Base-by-base conservation (phyloP, 2,329 filamentous ascomycete genomes). In the Monilinia aucupariae region DNA sequence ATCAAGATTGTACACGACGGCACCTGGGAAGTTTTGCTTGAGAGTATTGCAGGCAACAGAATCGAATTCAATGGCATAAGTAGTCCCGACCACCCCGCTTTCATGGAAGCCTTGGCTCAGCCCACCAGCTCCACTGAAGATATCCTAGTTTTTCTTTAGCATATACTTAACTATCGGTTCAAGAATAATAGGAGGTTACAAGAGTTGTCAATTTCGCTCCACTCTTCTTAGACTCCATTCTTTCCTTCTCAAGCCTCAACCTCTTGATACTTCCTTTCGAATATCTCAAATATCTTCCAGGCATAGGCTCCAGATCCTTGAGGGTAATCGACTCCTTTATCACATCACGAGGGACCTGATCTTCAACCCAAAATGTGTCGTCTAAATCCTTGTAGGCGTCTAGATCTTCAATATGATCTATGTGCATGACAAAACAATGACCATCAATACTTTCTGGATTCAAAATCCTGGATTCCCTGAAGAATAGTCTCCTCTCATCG, bases 311-410 rank as follows among this genome's bases (percentile, higher is more conserved):
- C 6, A 59, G 10, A 30, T 60, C 25, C 7, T 39, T 30, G 8
- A 22, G 25, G 8, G 32, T 12, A 17, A 54, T 15, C 4, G 22
- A 20, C 48, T 58, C 10, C 27, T 51, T 39, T 20, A 3, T 0
- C 45, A 13, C 20, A 9, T 20, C 12, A 43, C 32, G 9, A 61
- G 32, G 4, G 7, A 67, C 58, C 25, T 62, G 45, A 7, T 65
- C 51, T 15, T 61, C 8, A 0, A 68, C 61, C 64, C 67, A 71
- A 20, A 70, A 71, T 10, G 47, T 64, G 22, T 70, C 64, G 5
- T 62, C 15, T 4, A 64, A 17, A 25, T 67, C 65, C 43, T 68
- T 70, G 37, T 63, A 69, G 12, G 20, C 25, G 5, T 67, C 34
- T 1, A 71, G 32, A 51, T 71, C 59, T 1, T 61, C 53, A 17